Base-by-base conservation (phyloP, 108 stramenopile species). In the Fistulifera solaris region DNA sequence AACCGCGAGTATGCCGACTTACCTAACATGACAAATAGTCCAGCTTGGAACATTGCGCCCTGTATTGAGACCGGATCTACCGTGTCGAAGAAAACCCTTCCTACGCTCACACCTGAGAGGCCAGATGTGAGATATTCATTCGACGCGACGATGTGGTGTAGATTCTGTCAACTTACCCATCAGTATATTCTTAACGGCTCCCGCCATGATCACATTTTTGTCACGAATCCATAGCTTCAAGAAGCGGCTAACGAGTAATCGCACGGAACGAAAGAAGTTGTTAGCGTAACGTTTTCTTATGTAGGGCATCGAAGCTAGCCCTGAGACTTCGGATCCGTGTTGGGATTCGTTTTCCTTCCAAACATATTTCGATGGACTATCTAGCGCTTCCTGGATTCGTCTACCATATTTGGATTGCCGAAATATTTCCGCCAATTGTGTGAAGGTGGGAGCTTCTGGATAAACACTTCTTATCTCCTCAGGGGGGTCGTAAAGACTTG, bases 51-150 rank as follows among this genome's bases (percentile, higher is more conserved):
- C 7, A 75, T 51, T 12, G 67, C 81, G 52, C 76, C 83, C 46
- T 58, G 52, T 43, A 62, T 64, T 18, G 65, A 78, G 18, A 59
- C 48, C 14, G 56, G 66, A 40, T 77, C 75, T 7, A 62, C 68
- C 13, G 79, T 83, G 16, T 78, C 59, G 26, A 65, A 70, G 53
- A 81, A 87, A 0, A 83, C 81, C 0, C 73, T 77, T 27, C 85
- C 85, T 1, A 87, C 85, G 27, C 74, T 70, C n/a, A 83, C 15
- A 6, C 85, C 85, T 79, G 78, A 80, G 22, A 79, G 64, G 22
- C 71, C 43, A 47, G 80, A 62, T 78, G 77, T 19, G 66, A 69
- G 26, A 68, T 67, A 48, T 60, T 63, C 40, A 62, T 52, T 48
- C 58, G 60, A 40, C 12, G 44, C 4, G 19, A 35, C 19, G 4